These are phyloP conservation scores for Ascochyta clinopodiicola DNA, from an alignment of 2,329 filamentous ascomycete species.

Conservation along the genomic window DNA sequence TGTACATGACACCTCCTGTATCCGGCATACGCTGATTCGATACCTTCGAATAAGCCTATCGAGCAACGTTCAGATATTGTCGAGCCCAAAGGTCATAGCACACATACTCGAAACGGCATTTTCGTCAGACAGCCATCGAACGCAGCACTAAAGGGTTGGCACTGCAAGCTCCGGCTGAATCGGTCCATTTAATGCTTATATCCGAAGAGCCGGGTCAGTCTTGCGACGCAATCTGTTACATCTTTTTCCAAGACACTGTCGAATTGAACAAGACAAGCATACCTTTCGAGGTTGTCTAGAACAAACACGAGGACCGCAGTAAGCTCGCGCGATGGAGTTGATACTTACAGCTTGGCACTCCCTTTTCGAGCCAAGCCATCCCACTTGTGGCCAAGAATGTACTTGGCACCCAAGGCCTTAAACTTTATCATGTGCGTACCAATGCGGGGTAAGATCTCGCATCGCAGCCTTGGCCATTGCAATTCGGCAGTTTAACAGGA, in stretches of 20 bases:
- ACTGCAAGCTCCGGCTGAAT: constrained; percentile 38
- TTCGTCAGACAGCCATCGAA: constrained; percentile 30
- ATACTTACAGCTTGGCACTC: constrained; percentile 9
- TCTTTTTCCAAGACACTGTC: neutral
- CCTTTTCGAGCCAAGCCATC: constrained; percentile 12
- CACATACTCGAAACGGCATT: constrained; percentile 38
- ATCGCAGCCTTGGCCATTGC: neutral
- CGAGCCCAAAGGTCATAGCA: neutral
- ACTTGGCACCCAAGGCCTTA: constrained; percentile 8
- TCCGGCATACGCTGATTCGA: neutral
- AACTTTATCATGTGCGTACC: neutral
- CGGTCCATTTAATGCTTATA: constrained; percentile 23
- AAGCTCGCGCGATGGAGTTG: constrained; percentile 4
- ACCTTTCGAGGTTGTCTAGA: neutral
- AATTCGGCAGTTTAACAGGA: constrained; percentile 6
- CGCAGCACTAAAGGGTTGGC: constrained; percentile 48
- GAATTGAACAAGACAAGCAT: neutral
- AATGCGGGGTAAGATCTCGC: constrained; percentile 17
- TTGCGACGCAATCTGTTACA: neutral
- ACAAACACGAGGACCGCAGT: neutral
- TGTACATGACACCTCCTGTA: neutral
- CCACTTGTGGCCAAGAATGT: neutral
- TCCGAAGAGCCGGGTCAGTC: constrained; percentile 5
- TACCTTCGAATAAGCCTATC: neutral
- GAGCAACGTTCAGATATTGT: neutral